phyloP scores from a whole-genome alignment of 331 rosid genomes.

The Quercus lobata region DNA sequence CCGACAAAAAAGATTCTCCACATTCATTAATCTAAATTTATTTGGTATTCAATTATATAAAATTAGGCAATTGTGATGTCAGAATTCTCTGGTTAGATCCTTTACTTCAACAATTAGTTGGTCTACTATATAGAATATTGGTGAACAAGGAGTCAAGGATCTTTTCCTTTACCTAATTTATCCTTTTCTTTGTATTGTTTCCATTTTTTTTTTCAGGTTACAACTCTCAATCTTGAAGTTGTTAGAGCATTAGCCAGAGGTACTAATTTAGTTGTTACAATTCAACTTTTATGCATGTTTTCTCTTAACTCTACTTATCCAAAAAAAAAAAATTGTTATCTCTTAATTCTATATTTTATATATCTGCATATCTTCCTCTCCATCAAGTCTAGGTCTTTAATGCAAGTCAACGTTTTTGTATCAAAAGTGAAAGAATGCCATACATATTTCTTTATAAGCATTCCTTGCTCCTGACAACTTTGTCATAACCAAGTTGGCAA shows the following conservation, averaged over 20 bases:
- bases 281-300: background rate
- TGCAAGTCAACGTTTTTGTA: background rate
- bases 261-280: conserved; percentile 18
- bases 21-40: background rate
- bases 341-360: background rate
- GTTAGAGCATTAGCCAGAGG: conserved; percentile 98
- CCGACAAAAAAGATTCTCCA: background rate
- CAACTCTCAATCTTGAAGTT: conserved; percentile 82
- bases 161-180: conserved; percentile 21
- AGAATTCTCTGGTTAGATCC: background rate
- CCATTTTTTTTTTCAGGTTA: conserved; percentile 59
- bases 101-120: background rate
- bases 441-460: conserved; percentile 13
- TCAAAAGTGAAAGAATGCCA: background rate
- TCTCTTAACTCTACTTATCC: background rate
- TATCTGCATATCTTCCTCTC: background rate
- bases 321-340: no score
- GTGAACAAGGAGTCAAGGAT: background rate
- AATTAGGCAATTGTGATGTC: background rate
- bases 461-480: background rate
- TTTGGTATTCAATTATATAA: background rate
- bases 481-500: background rate
- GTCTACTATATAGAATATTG: background rate
- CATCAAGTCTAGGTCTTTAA: background rate
- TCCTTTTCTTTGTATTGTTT: conserved; percentile 3